phyloP scores from a whole-genome alignment of 495 filamentous ascomycete genomes.

The Thermochaetoides thermophila region DNA sequence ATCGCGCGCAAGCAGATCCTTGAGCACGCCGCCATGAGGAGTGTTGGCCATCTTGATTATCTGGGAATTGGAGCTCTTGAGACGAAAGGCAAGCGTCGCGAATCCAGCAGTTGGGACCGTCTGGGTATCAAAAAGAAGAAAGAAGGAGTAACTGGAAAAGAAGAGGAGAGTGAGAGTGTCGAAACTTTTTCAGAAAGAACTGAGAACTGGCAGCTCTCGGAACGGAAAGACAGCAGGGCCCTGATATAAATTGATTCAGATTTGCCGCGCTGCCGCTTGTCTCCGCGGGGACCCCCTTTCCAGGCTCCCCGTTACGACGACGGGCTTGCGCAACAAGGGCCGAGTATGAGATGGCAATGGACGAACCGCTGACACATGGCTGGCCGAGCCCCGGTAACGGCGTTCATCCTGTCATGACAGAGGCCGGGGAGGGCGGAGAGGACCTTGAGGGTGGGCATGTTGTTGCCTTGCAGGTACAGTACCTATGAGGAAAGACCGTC shows the following conservation, averaged over 20 bases:
- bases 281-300: conserved; percentile 5
- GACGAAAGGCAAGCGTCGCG: too few species aligned
- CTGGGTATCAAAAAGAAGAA: not conserved
- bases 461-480: too few species aligned
- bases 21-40: conserved; percentile 92
- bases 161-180: not conserved
- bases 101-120: too few species aligned
- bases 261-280: conserved; percentile 7
- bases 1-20: conserved; percentile 92
- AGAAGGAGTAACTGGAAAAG: not conserved
- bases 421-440: not conserved
- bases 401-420: conserved; percentile 1
- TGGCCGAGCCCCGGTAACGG: conserved; percentile 6
- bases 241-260: conserved; percentile 4
- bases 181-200: too few species aligned
- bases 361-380: conserved; percentile 1
- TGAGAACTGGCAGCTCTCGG: not conserved
- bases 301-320: conserved; percentile 1
- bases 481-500: too few species aligned
- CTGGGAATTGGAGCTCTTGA: too few species aligned
- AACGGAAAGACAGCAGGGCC: not conserved
- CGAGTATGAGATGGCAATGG: not conserved
- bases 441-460: too few species aligned
- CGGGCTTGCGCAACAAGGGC: too few species aligned
- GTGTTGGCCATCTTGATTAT: conserved; percentile 50